Evolutionary conservation across 208 protist genomes (phyloP).

Genomic region (Novymonas esmeraldas): DNA sequence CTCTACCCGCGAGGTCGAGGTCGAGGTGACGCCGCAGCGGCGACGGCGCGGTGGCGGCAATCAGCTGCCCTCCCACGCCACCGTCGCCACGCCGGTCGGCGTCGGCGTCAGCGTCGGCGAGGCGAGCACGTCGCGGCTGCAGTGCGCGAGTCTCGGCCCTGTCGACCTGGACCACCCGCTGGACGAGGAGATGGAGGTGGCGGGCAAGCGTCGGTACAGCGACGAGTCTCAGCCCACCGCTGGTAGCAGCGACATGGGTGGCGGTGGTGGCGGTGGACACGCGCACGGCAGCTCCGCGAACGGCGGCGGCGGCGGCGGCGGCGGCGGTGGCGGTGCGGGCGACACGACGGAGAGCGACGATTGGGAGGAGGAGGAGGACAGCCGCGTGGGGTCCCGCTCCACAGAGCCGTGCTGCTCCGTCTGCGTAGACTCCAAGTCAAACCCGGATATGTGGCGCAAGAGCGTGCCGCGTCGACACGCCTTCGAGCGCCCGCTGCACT

Average conservation of each 20-base stretch:
- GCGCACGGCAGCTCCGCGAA: not conserved
- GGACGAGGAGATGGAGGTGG: constrained; percentile 9
- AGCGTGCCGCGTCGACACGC: constrained; percentile 53
- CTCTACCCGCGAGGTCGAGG: not conserved
- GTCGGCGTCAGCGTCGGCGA: not conserved
- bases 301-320: not conserved
- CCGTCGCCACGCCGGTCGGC: not conserved
- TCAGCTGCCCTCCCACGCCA: not conserved
- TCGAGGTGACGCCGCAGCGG: not conserved
- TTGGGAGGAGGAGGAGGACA: constrained; percentile 14
- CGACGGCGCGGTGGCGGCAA: not conserved
- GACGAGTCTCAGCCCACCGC: not conserved
- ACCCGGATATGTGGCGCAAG: constrained; percentile 57
- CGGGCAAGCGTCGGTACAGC: constrained; percentile 3
- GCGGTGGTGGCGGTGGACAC: not conserved
- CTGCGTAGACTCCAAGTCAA: constrained; percentile 46
- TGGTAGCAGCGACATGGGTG: not conserved
- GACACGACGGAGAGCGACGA: constrained; percentile 22
- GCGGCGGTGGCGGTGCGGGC: not conserved
- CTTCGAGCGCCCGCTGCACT: constrained; percentile 73
- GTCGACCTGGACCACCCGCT: not conserved
- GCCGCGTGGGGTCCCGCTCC: not conserved
- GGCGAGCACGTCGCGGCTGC: not conserved
- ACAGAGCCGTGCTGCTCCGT: constrained; percentile 34
- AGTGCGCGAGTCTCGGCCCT: not conserved